A percentile compares a stretch with the other conserved stretches of the same genome.
These are phyloP conservation scores for Neurospora cerealis DNA, from an alignment of 495 filamentous ascomycete genomes.

Conservation along the genomic window DNA sequence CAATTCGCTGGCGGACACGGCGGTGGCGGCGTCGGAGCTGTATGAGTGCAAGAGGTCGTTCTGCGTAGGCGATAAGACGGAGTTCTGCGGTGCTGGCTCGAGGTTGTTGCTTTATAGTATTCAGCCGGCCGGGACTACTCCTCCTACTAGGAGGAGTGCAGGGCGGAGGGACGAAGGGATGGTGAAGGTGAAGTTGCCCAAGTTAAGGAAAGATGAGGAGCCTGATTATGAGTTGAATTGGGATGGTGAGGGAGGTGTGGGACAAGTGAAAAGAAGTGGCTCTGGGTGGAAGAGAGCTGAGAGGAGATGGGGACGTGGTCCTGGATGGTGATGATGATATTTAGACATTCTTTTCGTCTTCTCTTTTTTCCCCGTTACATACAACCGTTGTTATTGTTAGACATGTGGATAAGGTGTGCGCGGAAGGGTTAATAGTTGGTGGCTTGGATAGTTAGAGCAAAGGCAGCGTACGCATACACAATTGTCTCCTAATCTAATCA, in stretches of 20 bases:
- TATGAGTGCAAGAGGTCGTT: conserved; percentile 16
- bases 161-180: neutral
- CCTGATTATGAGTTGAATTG: neutral
- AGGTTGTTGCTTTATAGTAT: conserved; percentile 11
- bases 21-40: neutral
- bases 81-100: conserved; percentile 19
- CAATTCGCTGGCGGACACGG: conserved; percentile 2
- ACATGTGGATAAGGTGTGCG: neutral
- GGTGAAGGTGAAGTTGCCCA: neutral
- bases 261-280: neutral
- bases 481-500: neutral
- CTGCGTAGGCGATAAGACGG: conserved; percentile 15
- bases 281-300: neutral
- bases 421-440: neutral
- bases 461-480: neutral
- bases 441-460: neutral
- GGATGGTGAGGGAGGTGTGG: neutral
- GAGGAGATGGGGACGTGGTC: neutral
- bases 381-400: neutral
- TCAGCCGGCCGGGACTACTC: neutral
- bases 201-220: neutral
- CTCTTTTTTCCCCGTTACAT: neutral
- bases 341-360: neutral
- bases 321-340: neutral
- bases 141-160: neutral